These are phyloP conservation scores for Gliomastix tumulicola DNA, from an alignment of 2,329 filamentous ascomycete genomes.

Conservation along the genomic window DNA sequence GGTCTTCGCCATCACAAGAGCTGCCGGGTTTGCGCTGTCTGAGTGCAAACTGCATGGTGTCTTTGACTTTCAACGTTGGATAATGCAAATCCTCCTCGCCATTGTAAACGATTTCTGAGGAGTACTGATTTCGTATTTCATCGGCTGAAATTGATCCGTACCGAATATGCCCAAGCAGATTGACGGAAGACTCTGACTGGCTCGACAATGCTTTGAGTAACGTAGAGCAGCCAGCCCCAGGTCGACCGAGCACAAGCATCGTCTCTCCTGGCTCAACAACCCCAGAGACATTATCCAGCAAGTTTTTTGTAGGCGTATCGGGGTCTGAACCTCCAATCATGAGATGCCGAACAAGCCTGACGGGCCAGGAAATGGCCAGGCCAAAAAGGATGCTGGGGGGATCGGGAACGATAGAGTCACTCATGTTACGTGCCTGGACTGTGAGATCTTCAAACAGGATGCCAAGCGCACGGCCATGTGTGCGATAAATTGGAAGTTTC, in stretches of 20 bases:
- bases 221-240: slow-evolving; percentile 42
- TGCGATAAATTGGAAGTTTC: too few relatives aligned
- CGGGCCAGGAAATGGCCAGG: too few relatives aligned
- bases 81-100: slow-evolving; percentile 57
- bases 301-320: too few relatives aligned
- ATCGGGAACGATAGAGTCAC: too few relatives aligned
- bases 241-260: slow-evolving; percentile 36
- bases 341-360: too few relatives aligned
- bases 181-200: slow-evolving; percentile 13
- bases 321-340: too few relatives aligned
- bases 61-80: slow-evolving; percentile 53
- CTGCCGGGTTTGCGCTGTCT: slow-evolving; percentile 30
- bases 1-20: slow-evolving; percentile 21
- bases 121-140: slow-evolving; percentile 31
- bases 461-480: too few relatives aligned
- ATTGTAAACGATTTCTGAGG: slow-evolving; percentile 52
- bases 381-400: too few relatives aligned
- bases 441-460: too few relatives aligned
- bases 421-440: too few relatives aligned
- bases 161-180: slow-evolving; percentile 27
- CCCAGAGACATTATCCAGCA: not conserved
- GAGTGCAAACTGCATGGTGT: slow-evolving; percentile 58
- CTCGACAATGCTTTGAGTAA: slow-evolving; percentile 45
- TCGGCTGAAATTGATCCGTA: slow-evolving; percentile 11
- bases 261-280: slow-evolving; percentile 6